Evolutionary conservation across 176 grass and related monocot genomes (phyloP).

Genomic region (Carex cristatella): DNA sequence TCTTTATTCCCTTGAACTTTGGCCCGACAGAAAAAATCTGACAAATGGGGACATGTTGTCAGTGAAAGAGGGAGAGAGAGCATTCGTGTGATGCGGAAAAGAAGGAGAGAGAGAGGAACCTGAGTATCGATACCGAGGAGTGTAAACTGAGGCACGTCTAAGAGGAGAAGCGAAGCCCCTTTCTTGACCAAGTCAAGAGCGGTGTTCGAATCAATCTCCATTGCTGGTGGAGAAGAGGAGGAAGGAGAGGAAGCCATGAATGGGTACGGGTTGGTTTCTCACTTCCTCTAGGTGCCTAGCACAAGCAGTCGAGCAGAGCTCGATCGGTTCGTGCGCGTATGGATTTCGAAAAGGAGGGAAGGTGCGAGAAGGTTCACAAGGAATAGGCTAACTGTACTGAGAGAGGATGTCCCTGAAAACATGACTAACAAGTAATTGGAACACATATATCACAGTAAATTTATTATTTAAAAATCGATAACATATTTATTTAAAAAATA

Average conservation of each 20-base stretch:
- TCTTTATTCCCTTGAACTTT: slow-evolving; percentile 83
- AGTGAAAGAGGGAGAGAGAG: not conserved
- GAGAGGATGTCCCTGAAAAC: no score
- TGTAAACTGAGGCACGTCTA: slow-evolving; percentile 71
- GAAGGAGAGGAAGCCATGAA: not conserved
- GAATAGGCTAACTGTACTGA: not conserved
- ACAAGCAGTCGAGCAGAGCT: not conserved
- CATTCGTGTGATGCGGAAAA: not conserved
- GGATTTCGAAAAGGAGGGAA: not conserved
- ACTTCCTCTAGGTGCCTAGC: not conserved
- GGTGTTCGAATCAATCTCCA: slow-evolving; percentile 45
- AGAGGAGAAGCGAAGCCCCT: slow-evolving; percentile 64
- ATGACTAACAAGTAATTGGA: no score
- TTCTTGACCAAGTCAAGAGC: slow-evolving; percentile 67
- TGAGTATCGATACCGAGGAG: slow-evolving; percentile 79
- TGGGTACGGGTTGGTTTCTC: not conserved
- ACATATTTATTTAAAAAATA: no score
- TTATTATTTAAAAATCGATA: no score
- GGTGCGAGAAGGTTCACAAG: not conserved
- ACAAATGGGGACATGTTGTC: not conserved
- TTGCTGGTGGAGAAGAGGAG: not conserved
- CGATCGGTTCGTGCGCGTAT: not conserved
- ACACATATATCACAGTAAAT: no score
- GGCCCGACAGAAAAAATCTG: slow-evolving; percentile 76
- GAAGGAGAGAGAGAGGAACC: slow-evolving; percentile 22